Evolutionary conservation across 2,329 filamentous ascomycete species (phyloP), one percentile per base, ranked within the genome.

Genomic region (Ophiostoma australiae): DNA sequence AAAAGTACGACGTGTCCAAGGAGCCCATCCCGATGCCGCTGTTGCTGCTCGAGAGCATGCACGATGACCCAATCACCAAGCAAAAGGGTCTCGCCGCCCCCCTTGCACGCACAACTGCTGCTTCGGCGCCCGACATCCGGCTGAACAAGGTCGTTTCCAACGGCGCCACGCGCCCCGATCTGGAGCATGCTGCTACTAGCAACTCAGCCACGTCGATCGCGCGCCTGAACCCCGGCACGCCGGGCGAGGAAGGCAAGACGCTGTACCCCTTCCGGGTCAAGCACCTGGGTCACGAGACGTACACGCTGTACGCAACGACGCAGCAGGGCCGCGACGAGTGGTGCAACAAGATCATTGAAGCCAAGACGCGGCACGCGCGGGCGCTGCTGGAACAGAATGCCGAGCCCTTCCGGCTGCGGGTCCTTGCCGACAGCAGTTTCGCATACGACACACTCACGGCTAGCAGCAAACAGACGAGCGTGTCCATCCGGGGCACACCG

Each of bases 21-120:
- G 85, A 97, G 83, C 93, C 91, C 7, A 97, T 99, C 74, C 95
- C 95, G 0, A 99, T 99, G 94, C 94, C 97, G 76, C 84, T 99
- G 2, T 84, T 99, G 35, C 92, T 97, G 68, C 84, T 99, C 0
- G 96, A 99, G 80, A 97, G 92, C 78, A 90, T 92, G 75, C 92
- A 94, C 75, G 96, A 99, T 74, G 93, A 97, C 74, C 90, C 95
- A 0, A 91, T 98, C 6, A 87, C 94, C 71, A 97, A 95, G 78
- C 85, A 87, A 75, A 94, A 93, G 78, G 89, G 91, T 63, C 87
- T 94, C 69, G 87, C 89, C 1, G 84, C 87, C 1, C 87, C 87
- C 1, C 78, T 89, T 33, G 82, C 84, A 11, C 83, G 87, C 68
- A 86, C 89, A 33, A 84, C 90, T 44, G 83, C 86, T n/a, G 85